Percentiles rank a stretch among this genome's conserved stretches.
Evolutionary conservation across 768 basidiomycete species (phyloP).

Genomic region (Clitopilus passeckerianus): DNA sequence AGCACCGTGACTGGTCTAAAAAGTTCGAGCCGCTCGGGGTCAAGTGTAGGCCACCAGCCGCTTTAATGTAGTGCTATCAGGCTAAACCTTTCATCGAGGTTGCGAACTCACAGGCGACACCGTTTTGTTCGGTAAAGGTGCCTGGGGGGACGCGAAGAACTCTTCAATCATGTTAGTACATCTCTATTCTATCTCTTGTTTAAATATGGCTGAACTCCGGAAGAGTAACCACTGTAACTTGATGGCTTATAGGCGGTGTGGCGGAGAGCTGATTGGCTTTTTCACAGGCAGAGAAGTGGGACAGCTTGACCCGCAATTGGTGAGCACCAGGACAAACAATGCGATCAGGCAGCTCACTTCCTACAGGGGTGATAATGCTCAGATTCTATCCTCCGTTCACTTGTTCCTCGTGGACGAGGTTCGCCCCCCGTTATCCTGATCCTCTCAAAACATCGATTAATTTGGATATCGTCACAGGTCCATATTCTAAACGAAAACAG

Average conservation of each 20-base stretch:
- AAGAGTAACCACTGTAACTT: slow-evolving; percentile 74
- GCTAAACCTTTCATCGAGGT: slow-evolving; percentile 36
- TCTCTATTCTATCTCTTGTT: not conserved
- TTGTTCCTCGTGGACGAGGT: slow-evolving; percentile 91
- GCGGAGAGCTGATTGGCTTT: not conserved
- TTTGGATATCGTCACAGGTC: slow-evolving; percentile 43
- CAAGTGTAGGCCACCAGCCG: slow-evolving; percentile 48
- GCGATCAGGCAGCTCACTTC: not conserved
- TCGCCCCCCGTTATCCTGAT: no score
- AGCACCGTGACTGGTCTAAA: slow-evolving; percentile 73
- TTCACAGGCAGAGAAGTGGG: slow-evolving; percentile 90
- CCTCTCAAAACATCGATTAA: no score
- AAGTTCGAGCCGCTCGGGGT: slow-evolving; percentile 78
- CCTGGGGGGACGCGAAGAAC: slow-evolving; percentile 70
- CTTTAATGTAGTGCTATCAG: no score
- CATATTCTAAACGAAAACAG: slow-evolving; percentile 89
- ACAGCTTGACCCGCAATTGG: slow-evolving; percentile 89
- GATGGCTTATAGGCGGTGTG: not conserved
- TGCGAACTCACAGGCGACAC: slow-evolving; percentile 94
- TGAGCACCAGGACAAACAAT: slow-evolving; percentile 14
- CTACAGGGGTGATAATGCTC: slow-evolving; percentile 57
- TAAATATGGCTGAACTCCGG: slow-evolving; percentile 3
- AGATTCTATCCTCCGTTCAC: slow-evolving; percentile 63
- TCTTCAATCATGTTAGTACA: slow-evolving; percentile 71
- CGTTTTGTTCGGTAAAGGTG: slow-evolving; percentile 53